Evolutionary conservation across 768 basidiomycete species (phyloP).

Genomic region (Hericium coralloides): DNA sequence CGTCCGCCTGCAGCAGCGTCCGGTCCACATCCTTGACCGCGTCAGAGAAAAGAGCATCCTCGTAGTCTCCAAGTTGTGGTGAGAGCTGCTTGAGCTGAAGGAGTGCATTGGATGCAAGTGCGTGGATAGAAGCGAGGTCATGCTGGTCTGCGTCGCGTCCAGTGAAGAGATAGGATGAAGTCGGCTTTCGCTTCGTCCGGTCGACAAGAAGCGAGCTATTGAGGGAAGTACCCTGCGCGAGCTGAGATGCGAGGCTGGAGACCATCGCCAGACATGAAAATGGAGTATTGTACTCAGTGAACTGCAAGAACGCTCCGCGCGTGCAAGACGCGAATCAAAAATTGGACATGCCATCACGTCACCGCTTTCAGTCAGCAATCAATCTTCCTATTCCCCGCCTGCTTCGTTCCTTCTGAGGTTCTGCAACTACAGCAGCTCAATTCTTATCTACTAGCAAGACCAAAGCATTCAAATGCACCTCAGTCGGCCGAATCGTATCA

Average conservation of each 20-base stretch:
- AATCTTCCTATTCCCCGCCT: no score
- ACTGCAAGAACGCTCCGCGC: no score
- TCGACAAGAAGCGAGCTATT: constrained; percentile 68
- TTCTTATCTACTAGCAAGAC: no score
- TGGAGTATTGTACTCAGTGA: no score
- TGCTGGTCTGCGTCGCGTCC: constrained; percentile 74
- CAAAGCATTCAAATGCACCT: no score
- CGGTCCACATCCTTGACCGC: constrained; percentile 67
- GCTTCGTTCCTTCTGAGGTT: no score
- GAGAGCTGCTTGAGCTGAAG: constrained; percentile 60
- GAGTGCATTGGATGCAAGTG: constrained; percentile 73
- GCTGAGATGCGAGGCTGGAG: constrained; percentile 74
- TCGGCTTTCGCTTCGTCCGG: constrained; percentile 48
- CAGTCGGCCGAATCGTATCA: no score
- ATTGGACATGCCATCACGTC: no score
- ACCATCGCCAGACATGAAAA: constrained; percentile 27
- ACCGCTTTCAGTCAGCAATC: no score
- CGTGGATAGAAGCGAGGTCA: constrained; percentile 81
- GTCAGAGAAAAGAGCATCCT: constrained; percentile 74
- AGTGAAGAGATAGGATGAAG: constrained; percentile 84
- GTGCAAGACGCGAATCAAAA: no score
- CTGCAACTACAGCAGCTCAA: no score
- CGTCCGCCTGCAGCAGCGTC: constrained; percentile 59
- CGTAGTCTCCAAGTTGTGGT: constrained; percentile 47
- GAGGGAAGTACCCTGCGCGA: constrained; percentile 70